A percentile compares a stretch with the other conserved stretches of the same genome.
Evolutionary conservation across 306 rosid genomes (phyloP).

Genomic region (cucumber (Cucumis sativus)): DNA sequence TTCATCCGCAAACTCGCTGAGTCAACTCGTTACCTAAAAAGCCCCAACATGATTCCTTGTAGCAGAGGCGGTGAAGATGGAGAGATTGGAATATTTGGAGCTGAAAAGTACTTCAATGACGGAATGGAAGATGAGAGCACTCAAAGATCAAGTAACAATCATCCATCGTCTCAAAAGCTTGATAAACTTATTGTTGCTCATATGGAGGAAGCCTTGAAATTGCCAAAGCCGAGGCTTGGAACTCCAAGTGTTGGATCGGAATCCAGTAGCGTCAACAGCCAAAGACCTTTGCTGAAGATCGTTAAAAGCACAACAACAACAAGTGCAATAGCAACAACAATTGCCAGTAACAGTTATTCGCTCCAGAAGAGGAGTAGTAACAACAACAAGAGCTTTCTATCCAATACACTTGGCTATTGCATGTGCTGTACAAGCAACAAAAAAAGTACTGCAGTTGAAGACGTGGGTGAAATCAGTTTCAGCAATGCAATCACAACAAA

Average conservation of each 20-base stretch:
- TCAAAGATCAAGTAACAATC: background rate
- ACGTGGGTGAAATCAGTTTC: conserved; percentile 46
- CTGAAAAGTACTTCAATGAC: conserved; percentile 86
- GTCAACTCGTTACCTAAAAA: background rate
- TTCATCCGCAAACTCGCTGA: conserved; percentile 1
- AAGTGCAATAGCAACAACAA: background rate
- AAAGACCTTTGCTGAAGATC: conserved; percentile 25
- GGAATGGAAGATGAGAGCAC: conserved; percentile 13
- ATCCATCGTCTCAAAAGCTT: background rate
- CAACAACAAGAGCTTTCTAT: conserved; percentile 7
- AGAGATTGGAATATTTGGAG: conserved; percentile 78
- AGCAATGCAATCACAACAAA: conserved; percentile 14
- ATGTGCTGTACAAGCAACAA: conserved; percentile 49
- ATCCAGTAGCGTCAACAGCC: conserved; percentile 69
- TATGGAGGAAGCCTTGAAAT: conserved; percentile 5
- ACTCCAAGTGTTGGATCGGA: conserved; percentile 73
- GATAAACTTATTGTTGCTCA: background rate
- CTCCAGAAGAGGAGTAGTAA: background rate
- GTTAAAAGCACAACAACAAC: background rate
- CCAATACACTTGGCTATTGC: conserved; percentile 24
- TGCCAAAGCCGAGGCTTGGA: conserved; percentile 15
- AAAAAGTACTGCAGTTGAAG: conserved; percentile 37
- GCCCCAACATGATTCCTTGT: background rate
- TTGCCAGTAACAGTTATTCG: background rate
- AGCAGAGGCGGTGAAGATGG: conserved; percentile 33